A percentile compares a stretch with the other conserved stretches of the same genome.
Evolutionary conservation across 495 filamentous ascomycete genomes (phyloP).

Genomic region (Tetracladium marchalianum): DNA sequence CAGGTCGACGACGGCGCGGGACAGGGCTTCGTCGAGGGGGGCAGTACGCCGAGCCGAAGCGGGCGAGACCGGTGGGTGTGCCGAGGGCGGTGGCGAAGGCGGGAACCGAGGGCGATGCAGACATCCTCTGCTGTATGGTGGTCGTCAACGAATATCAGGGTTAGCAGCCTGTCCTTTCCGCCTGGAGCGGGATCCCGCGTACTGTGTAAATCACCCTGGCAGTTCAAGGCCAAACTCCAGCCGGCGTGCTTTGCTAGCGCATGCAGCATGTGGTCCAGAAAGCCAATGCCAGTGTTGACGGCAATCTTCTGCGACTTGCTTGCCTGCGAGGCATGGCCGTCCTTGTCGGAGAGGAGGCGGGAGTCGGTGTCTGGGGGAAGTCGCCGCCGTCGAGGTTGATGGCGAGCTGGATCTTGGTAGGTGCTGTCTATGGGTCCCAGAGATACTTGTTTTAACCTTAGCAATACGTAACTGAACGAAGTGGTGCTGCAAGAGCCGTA

Average conservation of each 20-base stretch:
- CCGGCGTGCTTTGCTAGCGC: conserved; percentile 91
- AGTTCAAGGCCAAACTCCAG: conserved; percentile 75
- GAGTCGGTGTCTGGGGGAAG: conserved; percentile 51
- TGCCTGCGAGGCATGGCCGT: conserved; percentile 68
- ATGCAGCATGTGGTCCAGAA: conserved; percentile 98
- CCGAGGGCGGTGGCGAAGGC: too few species aligned
- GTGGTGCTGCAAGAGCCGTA: too few species aligned
- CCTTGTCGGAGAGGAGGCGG: conserved; percentile 28
- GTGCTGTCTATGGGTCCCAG: too few species aligned
- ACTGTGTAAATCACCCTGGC: conserved; percentile 91
- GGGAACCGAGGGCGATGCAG: conserved; percentile 79
- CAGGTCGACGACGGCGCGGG: conserved; percentile 87
- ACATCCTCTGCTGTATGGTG: conserved; percentile 97
- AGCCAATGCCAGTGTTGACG: conserved; percentile 89
- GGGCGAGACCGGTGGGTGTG: conserved; percentile 63
- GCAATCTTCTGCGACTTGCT: conserved; percentile 79
- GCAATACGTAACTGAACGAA: too few species aligned
- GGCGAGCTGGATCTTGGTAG: conserved; percentile 86
- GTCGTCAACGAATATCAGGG: conserved; percentile 78
- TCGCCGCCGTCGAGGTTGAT: conserved; percentile 85
- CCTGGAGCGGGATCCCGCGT: conserved; percentile 23
- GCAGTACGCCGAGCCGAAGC: conserved; percentile 87
- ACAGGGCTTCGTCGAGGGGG: conserved; percentile 94
- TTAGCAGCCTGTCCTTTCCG: not conserved
- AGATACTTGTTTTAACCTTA: too few species aligned